Base-by-base conservation (phyloP, 192 early-diverging fungal species). In the Coemansia sp. region DNA sequence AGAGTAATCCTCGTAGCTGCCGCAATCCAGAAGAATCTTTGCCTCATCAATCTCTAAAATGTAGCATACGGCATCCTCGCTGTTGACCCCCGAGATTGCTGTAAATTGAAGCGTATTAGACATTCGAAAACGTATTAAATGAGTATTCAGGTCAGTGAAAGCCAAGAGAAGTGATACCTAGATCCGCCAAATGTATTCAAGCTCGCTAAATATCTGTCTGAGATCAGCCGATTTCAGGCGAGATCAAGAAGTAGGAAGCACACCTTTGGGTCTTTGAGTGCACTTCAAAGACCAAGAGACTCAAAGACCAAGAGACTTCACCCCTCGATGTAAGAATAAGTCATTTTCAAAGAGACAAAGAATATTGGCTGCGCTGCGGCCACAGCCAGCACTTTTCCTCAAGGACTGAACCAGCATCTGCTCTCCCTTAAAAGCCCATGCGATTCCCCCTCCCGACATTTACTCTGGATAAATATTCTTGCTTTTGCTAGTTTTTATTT, bases 1-100 rank as follows among this genome's bases (percentile, higher is more conserved):
- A 53, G 95, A 83, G 67, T 95, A 93, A 39, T 71, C 74, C 70
- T 91, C 91, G 53, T 87, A 87, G 90, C 91, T 95, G 18, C 96
- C 97, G 84, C 97, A 99, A 78, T 99, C 97, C 18, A 99, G 84
- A 39, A 99, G 72, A 47, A 99, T 88, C 61, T 91, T 92, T n/a
- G 91, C 93, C 71, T 94, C 93, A 60, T 94, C 95, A 30, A 98
- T 89, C 75, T 96, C 93, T 53, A 99, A 83, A 66, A 99, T 67
- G 71, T 97, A 98, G 73, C 95, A 95, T 40, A 95, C 85, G 0
- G 92, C 87, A 61, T 92, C 91, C 73, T 93, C 92, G 61, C 86
- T 89, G 64, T 90, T 89, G 20, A 91, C 92, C 6, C 97, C 95
- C 4, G 93, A 91, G 37, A 97, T 86, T 10, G 92, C 86, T 5